Evolutionary conservation across 2,329 filamentous ascomycete genomes (phyloP).

Genomic region (Samsoniella hepiali): DNA sequence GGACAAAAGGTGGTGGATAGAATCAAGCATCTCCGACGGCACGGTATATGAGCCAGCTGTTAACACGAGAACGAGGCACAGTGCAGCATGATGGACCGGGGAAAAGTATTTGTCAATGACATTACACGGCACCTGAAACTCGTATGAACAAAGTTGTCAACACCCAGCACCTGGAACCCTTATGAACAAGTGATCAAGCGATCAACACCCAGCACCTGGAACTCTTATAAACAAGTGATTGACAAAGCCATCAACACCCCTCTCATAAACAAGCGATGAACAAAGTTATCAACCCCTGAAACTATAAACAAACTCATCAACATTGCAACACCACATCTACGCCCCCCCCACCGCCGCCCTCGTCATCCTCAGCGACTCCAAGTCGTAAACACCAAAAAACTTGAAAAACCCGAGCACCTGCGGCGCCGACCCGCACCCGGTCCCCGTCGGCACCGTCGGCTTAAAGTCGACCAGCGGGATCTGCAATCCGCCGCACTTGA

Average conservation of each 20-base stretch:
- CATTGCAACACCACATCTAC: not conserved
- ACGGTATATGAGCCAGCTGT: not conserved
- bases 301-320: no score
- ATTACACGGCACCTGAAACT: not conserved
- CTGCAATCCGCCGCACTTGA: not conserved
- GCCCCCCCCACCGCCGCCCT: no score
- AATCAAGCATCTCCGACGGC: not conserved
- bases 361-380: slow-evolving; percentile 9
- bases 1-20: not conserved
- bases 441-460: slow-evolving; percentile 8
- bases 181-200: no score
- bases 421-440: slow-evolving; percentile 20
- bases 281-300: no score
- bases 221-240: no score
- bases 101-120: not conserved
- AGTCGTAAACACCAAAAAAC: slow-evolving; percentile 18
- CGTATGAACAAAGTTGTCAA: not conserved
- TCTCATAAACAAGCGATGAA: no score
- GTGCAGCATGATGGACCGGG: no score
- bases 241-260: no score
- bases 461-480: slow-evolving; percentile 21
- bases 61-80: no score
- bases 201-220: no score
- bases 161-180: no score
- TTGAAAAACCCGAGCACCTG: slow-evolving; percentile 20